Percentiles rank a stretch among this genome's conserved stretches.
Evolutionary conservation across 2,329 filamentous ascomycete species (phyloP).

Genomic region (Neonectria coccinea): DNA sequence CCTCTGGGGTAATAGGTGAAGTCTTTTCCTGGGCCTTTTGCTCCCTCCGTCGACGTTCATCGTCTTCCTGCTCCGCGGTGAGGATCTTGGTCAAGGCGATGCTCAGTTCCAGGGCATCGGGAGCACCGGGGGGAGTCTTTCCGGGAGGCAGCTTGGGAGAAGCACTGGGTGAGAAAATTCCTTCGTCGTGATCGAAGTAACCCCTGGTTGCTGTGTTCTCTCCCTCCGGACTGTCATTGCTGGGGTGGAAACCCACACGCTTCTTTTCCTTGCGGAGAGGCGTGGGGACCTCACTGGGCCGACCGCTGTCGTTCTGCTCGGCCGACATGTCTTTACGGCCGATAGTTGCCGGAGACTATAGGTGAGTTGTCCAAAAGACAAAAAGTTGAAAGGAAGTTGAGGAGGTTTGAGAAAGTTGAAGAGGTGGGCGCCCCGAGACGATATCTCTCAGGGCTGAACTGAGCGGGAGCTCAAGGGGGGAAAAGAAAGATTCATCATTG

Average conservation of each 20-base stretch:
- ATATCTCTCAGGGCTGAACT: conserved; percentile 34
- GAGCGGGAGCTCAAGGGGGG: conserved; percentile 28
- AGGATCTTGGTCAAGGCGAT: conserved; percentile 55
- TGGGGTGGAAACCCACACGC: conserved; percentile 54
- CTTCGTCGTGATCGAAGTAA: conserved; percentile 34
- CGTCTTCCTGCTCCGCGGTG: conserved; percentile 49
- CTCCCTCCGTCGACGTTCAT: conserved; percentile 38
- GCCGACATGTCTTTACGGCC: conserved; percentile 35
- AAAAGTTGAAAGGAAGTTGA: neutral
- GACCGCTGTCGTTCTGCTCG: conserved; percentile 45
- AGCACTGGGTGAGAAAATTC: conserved; percentile 42
- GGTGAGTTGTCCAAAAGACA: neutral
- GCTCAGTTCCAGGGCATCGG: conserved; percentile 54
- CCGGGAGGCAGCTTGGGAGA: conserved; percentile 45
- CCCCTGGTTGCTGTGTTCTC: conserved; percentile 18
- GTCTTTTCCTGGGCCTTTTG: conserved; percentile 33
- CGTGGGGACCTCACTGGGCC: conserved; percentile 46
- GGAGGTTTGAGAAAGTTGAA: conserved; percentile 23
- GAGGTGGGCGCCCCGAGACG: conserved; percentile 30
- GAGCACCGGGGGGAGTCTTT: conserved; percentile 48
- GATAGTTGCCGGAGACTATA: conserved; percentile 10
- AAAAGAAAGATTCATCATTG: conserved; percentile 38
- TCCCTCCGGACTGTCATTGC: conserved; percentile 42
- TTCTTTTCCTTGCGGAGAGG: conserved; percentile 55
- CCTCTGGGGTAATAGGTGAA: conserved; percentile 34